phyloP scores from a whole-genome alignment of 306 rosid genomes.

The Prunus campanulata region DNA sequence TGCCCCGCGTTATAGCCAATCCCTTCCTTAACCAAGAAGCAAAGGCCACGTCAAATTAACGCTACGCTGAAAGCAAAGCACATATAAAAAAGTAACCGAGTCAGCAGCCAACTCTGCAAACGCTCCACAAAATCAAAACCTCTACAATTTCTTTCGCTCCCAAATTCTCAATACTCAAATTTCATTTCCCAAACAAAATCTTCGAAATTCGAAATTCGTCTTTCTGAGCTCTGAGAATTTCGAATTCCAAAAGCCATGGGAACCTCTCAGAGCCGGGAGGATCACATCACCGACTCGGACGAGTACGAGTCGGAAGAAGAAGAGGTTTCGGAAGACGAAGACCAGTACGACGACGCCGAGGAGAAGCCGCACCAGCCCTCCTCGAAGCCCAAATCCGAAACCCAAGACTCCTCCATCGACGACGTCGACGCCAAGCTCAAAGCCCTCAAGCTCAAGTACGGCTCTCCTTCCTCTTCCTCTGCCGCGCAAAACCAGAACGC shows the following conservation, averaged over 20 bases:
- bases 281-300: constrained; percentile 54
- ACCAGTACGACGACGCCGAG: constrained; percentile 36
- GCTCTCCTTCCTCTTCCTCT: constrained; percentile 29
- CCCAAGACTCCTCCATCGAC: constrained; percentile 28
- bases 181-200: neutral
- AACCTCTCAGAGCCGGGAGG: constrained; percentile 82
- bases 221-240: neutral
- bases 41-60: constrained; percentile 15
- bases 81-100: neutral
- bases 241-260: constrained; percentile 45
- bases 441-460: constrained; percentile 71
- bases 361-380: constrained; percentile 8
- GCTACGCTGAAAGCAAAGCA: constrained; percentile 10
- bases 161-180: neutral
- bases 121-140: neutral
- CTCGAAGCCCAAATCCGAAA: constrained; percentile 18
- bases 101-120: neutral
- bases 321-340: constrained; percentile 20
- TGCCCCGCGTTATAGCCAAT: neutral
- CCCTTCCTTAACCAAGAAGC: constrained; percentile 25
- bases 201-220: neutral
- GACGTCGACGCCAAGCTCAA: constrained; percentile 75
- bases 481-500: constrained; percentile 44
- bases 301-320: constrained; percentile 43
- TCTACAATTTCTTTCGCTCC: neutral